phyloP scores from a whole-genome alignment of 2,329 filamentous ascomycete genomes.

The Hypoxylon sp. region DNA sequence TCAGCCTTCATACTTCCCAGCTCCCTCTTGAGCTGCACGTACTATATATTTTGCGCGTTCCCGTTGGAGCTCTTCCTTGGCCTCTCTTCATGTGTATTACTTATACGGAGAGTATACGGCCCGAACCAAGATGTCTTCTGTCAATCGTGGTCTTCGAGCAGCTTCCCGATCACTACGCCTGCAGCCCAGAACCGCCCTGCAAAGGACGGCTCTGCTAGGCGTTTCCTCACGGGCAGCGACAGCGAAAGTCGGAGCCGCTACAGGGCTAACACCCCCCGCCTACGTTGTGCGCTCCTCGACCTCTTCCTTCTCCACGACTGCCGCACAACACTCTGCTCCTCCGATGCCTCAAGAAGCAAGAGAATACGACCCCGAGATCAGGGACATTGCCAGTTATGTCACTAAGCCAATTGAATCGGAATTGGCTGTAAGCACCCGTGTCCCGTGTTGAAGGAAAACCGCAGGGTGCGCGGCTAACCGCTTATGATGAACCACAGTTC shows the following conservation, averaged over 20 bases:
- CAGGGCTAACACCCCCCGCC: slow-evolving; percentile 51
- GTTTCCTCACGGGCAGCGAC: slow-evolving; percentile 50
- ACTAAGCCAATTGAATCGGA: slow-evolving; percentile 91
- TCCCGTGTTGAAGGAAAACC: slow-evolving; percentile 30
- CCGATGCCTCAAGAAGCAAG: slow-evolving; percentile 64
- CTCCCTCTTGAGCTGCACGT: neutral
- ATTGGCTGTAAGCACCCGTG: slow-evolving; percentile 79
- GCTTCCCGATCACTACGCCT: slow-evolving; percentile 62
- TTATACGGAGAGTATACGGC: neutral
- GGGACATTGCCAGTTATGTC: slow-evolving; percentile 94
- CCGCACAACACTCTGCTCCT: slow-evolving; percentile 62
- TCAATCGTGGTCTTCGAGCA: slow-evolving; percentile 66
- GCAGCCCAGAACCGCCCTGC: slow-evolving; percentile 55
- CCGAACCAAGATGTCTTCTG: slow-evolving; percentile 62
- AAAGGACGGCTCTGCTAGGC: slow-evolving; percentile 54
- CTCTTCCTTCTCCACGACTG: slow-evolving; percentile 63
- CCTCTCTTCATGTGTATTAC: slow-evolving; percentile 2
- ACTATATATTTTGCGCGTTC: slow-evolving; percentile 2
- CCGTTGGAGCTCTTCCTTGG: neutral
- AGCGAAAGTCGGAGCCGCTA: slow-evolving; percentile 47
- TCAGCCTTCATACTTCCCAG: slow-evolving; percentile 13
- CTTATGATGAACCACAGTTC: slow-evolving; percentile 67
- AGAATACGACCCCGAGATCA: slow-evolving; percentile 91
- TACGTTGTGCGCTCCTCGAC: slow-evolving; percentile 53
- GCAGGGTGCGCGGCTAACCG: slow-evolving; percentile 47